Conservation (phyloP, 2,329 filamentous ascomycete species). For the Aspergillus ochraceus region DNA sequence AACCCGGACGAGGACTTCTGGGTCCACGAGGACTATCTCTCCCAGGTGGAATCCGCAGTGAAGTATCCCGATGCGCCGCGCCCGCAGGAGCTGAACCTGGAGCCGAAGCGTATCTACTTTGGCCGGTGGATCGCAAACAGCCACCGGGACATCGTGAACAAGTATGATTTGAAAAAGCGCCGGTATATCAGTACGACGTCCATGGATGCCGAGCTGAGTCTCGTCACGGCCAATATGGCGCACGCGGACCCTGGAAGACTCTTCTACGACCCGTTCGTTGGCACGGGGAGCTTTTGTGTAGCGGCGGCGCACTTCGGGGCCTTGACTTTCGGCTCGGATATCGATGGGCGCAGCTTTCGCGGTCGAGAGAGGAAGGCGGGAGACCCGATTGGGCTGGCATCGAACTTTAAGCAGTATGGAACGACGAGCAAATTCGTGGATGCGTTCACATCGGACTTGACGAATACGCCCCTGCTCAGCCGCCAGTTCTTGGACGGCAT, state of each 20-base stretch:
- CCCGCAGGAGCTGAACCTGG: constrained; percentile 39
- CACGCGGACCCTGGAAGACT: constrained; percentile 78
- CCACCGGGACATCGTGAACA: constrained; percentile 65
- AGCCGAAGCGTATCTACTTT: constrained; percentile 66
- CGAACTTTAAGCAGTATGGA: constrained; percentile 85
- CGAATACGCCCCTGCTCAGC: constrained; percentile 72
- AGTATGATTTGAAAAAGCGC: constrained; percentile 88
- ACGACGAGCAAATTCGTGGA: constrained; percentile 68
- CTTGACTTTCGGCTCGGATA: constrained; percentile 80
- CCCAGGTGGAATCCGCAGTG: constrained; percentile 34
- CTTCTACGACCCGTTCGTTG: constrained; percentile 93
- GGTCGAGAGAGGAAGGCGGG: constrained; percentile 58
- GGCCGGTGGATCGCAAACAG: constrained; percentile 70
- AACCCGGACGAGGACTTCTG: constrained; percentile 72
- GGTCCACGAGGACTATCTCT: constrained; percentile 78
- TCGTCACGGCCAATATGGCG: constrained; percentile 89
- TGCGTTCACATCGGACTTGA: constrained; percentile 81
- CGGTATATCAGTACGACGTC: constrained; percentile 93
- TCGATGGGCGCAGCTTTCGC: constrained; percentile 85
- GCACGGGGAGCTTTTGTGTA: constrained; percentile 88
- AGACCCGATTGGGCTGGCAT: constrained; percentile 47
- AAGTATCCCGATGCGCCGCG: constrained; percentile 4
- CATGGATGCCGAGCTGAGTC: constrained; percentile 92
- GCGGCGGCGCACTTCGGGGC: constrained; percentile 91
- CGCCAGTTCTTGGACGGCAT: constrained; percentile 78